A percentile compares a stretch with the other conserved stretches of the same genome.
Evolutionary conservation across 225 moss, liverwort and hornwort genomes (phyloP).

Genomic region (Anthoceros angustus): DNA sequence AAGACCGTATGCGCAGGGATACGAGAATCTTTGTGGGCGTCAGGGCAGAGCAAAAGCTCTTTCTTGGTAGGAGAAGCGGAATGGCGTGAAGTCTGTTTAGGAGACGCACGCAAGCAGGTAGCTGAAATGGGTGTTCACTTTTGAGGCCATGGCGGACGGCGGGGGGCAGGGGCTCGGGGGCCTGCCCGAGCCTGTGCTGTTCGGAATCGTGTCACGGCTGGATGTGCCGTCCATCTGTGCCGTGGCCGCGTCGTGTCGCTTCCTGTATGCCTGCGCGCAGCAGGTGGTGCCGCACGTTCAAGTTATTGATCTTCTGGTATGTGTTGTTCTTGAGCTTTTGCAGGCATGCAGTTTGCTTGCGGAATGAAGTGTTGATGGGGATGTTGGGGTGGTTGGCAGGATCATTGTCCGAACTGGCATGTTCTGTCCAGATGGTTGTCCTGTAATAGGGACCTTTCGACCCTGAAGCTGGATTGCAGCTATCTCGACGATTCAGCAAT

Average conservation of each 20-base stretch:
- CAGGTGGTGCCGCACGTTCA: conserved; percentile 4
- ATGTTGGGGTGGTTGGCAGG: neutral
- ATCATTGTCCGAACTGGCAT: conserved; percentile 1
- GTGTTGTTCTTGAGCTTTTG: neutral
- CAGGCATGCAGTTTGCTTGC: neutral
- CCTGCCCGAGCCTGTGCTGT: neutral
- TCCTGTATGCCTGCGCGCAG: neutral
- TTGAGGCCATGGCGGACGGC: neutral
- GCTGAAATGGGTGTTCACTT: too few relatives aligned
- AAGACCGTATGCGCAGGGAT: too few relatives aligned
- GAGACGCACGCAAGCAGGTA: too few relatives aligned
- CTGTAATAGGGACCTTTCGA: conserved; percentile 4
- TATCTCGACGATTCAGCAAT: conserved; percentile 16
- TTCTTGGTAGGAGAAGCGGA: too few relatives aligned
- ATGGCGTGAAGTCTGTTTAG: too few relatives aligned
- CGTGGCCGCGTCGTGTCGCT: neutral
- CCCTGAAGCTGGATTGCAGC: conserved; percentile 28
- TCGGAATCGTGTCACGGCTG: neutral
- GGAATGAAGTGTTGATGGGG: neutral
- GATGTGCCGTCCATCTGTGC: conserved; percentile 3
- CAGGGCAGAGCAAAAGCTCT: too few relatives aligned
- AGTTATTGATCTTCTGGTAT: neutral
- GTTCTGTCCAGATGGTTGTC: neutral
- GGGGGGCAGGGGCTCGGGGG: neutral
- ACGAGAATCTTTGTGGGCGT: too few relatives aligned